Conservation (phyloP, 2,329 filamentous ascomycete genomes). For the Alternaria gaisen region DNA sequence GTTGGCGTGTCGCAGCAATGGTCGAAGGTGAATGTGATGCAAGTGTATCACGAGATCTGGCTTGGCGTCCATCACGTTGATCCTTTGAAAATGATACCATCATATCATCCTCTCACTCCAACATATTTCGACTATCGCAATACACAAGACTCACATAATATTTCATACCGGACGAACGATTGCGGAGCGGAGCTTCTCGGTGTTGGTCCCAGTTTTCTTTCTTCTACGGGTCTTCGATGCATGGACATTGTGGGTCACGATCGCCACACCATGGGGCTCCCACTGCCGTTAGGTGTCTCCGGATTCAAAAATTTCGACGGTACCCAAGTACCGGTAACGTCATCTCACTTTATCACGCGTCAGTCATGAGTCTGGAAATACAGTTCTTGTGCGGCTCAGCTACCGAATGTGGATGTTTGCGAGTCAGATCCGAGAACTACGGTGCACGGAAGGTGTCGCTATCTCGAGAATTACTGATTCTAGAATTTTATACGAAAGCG, state of each 20-base stretch:
- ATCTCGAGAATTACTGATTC: not conserved
- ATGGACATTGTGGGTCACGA: slow-evolving; percentile 9
- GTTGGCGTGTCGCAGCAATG: not conserved
- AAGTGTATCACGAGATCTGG: not conserved
- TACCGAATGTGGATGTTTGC: not conserved
- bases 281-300: not conserved
- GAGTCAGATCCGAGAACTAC: not conserved
- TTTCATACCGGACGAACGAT: not conserved
- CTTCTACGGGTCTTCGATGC: slow-evolving; percentile 15
- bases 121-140: not conserved
- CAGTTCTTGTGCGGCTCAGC: not conserved
- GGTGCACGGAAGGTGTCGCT: not conserved
- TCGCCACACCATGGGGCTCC: slow-evolving; percentile 4
- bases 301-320: not conserved
- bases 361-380: not conserved
- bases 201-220: slow-evolving; percentile 1
- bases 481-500: not conserved
- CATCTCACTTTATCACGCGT: not conserved
- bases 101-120: not conserved
- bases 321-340: not conserved
- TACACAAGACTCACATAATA: not conserved
- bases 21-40: slow-evolving; percentile 9
- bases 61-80: not conserved
- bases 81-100: not conserved
- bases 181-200: not conserved